phyloP scores from a whole-genome alignment of 345 rosid species.

The Salix udensis region DNA sequence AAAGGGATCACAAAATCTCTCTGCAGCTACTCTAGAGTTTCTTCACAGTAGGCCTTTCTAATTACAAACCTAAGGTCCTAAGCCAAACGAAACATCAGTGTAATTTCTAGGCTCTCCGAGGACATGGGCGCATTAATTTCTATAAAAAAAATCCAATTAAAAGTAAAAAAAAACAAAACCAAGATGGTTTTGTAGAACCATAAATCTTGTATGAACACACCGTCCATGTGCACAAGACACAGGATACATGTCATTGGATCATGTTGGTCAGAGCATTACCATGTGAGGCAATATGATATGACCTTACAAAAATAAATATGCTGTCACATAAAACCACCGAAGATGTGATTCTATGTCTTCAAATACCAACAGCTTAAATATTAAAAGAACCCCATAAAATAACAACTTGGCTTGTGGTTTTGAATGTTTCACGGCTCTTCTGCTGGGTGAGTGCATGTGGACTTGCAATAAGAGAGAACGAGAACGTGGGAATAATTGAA shows the following conservation, averaged over 20 bases:
- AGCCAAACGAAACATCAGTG: background rate
- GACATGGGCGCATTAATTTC: background rate
- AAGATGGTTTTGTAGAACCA: background rate
- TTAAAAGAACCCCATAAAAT: background rate
- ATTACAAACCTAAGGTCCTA: background rate
- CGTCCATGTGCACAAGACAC: slow-evolving; percentile 2
- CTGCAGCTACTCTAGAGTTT: background rate
- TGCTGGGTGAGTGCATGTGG: slow-evolving; percentile 49
- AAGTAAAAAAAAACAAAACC: background rate
- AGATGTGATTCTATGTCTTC: background rate
- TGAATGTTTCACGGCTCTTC: slow-evolving; percentile 25
- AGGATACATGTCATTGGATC: background rate
- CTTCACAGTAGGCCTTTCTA: background rate
- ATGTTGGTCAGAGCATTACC: slow-evolving; percentile 4
- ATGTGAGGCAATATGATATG: slow-evolving; percentile 12
- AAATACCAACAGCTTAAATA: background rate
- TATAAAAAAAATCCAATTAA: background rate
- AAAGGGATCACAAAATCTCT: too few relatives aligned
- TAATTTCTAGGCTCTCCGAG: background rate
- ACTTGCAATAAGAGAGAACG: slow-evolving; percentile 6
- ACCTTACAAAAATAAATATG: background rate
- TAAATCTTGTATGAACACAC: background rate
- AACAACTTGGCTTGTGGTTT: background rate
- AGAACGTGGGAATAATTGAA: slow-evolving; percentile 65
- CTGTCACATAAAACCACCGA: background rate